Percentiles rank a stretch among this genome's conserved stretches.
phyloP scores from a whole-genome alignment of 805 yeast species.

The Candida tammaniensis region DNA sequence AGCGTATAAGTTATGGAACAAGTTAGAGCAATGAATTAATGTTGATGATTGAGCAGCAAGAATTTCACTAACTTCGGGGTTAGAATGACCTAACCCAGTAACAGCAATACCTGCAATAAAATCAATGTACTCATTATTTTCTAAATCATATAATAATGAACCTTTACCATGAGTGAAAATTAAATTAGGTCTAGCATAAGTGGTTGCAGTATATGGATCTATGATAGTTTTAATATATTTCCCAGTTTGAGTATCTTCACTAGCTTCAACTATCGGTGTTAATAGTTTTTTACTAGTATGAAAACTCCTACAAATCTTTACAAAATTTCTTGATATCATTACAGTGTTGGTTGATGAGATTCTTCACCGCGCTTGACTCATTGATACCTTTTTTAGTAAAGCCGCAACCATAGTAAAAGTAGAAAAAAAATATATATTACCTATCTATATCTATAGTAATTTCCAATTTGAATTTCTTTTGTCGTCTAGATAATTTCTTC shows the following conservation, averaged over 20 bases:
- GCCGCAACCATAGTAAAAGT: no score
- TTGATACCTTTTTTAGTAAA: constrained; percentile 1
- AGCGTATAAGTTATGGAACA: constrained; percentile 82
- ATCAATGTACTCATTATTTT: constrained; percentile 76
- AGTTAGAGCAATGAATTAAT: constrained; percentile 80
- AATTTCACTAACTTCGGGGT: constrained; percentile 70
- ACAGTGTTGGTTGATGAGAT: no score
- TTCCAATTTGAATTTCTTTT: constrained; percentile 28
- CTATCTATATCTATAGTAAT: constrained; percentile 34
- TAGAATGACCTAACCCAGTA: constrained; percentile 87
- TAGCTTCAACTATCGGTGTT: constrained; percentile 5
- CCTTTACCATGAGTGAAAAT: constrained; percentile 82
- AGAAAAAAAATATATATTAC: no score
- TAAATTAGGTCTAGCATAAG: constrained; percentile 75
- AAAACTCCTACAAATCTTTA: no score
- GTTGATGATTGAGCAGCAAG: constrained; percentile 68
- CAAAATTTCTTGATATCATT: no score
- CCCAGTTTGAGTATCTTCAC: constrained; percentile 27
- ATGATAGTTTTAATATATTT: constrained; percentile 44
- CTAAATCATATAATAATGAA: constrained; percentile 75
- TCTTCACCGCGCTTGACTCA: constrained; percentile 8
- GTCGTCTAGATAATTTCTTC: constrained; percentile 23
- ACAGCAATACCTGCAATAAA: constrained; percentile 97
- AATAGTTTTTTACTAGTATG: not conserved
- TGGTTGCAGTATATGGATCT: constrained; percentile 62